Conservation (phyloP, 352 stramenopile species). For the Globisporangium cystogenes region DNA sequence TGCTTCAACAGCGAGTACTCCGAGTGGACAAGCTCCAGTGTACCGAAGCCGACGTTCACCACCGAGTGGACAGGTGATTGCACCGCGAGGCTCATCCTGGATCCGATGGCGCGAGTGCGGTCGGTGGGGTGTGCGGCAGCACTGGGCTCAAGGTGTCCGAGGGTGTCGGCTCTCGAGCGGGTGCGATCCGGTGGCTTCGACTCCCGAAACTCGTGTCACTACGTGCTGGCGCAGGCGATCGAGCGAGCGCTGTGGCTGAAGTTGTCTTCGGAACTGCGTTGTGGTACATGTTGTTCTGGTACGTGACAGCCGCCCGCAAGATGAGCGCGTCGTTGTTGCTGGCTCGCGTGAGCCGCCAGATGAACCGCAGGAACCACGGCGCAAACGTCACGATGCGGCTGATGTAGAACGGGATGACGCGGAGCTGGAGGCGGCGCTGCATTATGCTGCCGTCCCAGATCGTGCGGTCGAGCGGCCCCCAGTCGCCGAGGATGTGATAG, state of each 20-base stretch:
- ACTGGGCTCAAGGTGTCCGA: neutral
- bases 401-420: conserved; percentile 11
- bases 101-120: neutral
- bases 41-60: no score
- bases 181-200: neutral
- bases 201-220: neutral
- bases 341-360: conserved; percentile 4
- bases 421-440: conserved; percentile 6
- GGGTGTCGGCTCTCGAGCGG: no score
- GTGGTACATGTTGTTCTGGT: conserved; percentile 1
- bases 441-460: conserved; percentile 9
- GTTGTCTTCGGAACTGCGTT: neutral
- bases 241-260: neutral
- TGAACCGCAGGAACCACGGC: conserved; percentile 8
- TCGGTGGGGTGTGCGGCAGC: neutral
- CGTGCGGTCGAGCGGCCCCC: conserved; percentile 3
- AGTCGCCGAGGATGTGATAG: conserved; percentile 5
- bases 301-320: conserved; percentile 20
- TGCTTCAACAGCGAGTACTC: no score
- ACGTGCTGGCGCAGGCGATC: neutral
- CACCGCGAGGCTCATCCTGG: neutral
- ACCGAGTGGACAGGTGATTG: no score
- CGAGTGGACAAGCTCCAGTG: no score
- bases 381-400: conserved; percentile 10
- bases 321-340: conserved; percentile 14